Evolutionary conservation across 2,329 filamentous ascomycete genomes (phyloP), one percentile per base, ranked within the genome.

Genomic region (Rutstroemia sp.): DNA sequence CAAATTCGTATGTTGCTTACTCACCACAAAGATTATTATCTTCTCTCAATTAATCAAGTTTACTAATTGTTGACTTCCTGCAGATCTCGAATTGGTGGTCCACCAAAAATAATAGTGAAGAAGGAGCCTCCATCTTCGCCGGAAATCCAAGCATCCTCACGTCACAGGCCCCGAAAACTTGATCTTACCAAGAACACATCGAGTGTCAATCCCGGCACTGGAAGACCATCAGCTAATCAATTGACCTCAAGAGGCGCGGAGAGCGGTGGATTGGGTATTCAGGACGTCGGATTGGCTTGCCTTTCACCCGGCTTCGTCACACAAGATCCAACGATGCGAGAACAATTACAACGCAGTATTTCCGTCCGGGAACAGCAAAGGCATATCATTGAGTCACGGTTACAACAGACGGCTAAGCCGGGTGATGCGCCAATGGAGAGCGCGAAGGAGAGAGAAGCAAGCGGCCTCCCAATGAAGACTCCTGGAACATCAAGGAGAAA

Each of bases 231-330:
- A 1, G 81, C 78, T 19, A 76, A 75, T 34, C 81, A 81, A 39
- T 77, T 95, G 72, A 94, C 90, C 8, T 86, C 86, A 23, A 82
- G 90, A 64, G 66, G 66, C 44, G 62, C 54, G 38, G 90, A 95
- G 59, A 79, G 74, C 58, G 79, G 79, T 47, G 82, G 86, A 21
- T 75, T 94, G 39, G 88, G 81, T 44, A 92, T 97, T 68, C 91
- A 95, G 66, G 90, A 96, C 72, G 88, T 97, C 25, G 94, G 94
- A 57, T 79, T 97, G 56, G 92, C 92, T 44, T 99, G 94, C 68
- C 78, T 99, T 55, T 97, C 94, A 2, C 94, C 94, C 0, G 94
- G 94, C 54, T 97, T 99, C 68, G 86, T 95, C 63, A 97, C 94
- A 16, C 89, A 97, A 66, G 91, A 99, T 72, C 92, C 94, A n/a